Evolutionary conservation across 129 eudicot species (phyloP), one percentile per base, ranked within the genome.

Genomic region (Artemisia annua): DNA sequence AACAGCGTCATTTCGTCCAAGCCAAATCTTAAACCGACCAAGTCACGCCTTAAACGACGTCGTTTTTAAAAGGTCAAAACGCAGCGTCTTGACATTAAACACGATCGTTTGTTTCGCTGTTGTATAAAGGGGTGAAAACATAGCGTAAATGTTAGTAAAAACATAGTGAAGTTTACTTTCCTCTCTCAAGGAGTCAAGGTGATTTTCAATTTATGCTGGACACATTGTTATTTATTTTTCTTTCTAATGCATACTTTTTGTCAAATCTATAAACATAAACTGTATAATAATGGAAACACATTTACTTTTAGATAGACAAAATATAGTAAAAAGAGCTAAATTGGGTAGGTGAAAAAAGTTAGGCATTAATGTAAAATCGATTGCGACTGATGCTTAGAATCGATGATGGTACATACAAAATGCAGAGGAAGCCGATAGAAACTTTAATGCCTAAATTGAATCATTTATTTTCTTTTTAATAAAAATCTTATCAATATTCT

Each of bases 301-400:
- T 67, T 67, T 48, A 67, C 39, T 20, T 67, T 48, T 20, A 17
- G 74, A 30, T 14, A 46, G 67, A 48, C 58, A 75, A 56, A 67
- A 57, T n/a, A 67, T 1, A 55, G 26, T 28, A 9, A 49, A 49
- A 58, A 17, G 68, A 43, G 46, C 14, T 28, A 76, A 48, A 58
- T 67, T 76, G 44, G 80, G 75, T 68, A 59, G 80, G 80, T 76
- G 70, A 19, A 58, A 76, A 67, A 48, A 11, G 1, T 11, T 17
- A 17, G 44, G 54, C 62, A 68, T 76, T 76, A 30, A 69, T 69
- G 70, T 77, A 77, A 59, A 61, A 59, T 19, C 54, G 55, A 69
- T 39, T 14, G 81, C 53, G 75, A 61, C 64, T 10, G 17, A 63
- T 30, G 69, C 70, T 58, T 48, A 59, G 30, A 49, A 67, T 69